Evolutionary conservation across 768 basidiomycete species (phyloP), one percentile per base, ranked within the genome.

Genomic region (Brasilioporus rufonigricans): DNA sequence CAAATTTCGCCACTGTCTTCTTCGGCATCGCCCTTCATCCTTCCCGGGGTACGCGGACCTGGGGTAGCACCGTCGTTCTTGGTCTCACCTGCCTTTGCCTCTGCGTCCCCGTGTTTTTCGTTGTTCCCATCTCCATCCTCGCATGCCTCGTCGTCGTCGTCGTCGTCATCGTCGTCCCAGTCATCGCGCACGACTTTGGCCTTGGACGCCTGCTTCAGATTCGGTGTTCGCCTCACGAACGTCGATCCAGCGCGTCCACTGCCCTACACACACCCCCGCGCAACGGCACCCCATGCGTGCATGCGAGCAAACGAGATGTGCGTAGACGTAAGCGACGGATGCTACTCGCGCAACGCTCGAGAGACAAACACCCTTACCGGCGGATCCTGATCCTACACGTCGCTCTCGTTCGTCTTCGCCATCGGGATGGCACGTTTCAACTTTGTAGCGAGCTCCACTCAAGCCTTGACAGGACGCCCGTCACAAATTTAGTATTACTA

Each of bases 101-200:
- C n/a, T n/a, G n/a, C n/a, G n/a, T n/a, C n/a, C n/a, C n/a, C n/a
- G n/a, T n/a, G n/a, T n/a, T n/a, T n/a, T n/a, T n/a, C n/a, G n/a
- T n/a, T n/a, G n/a, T n/a, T n/a, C n/a, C n/a, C n/a, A n/a, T n/a
- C n/a, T n/a, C n/a, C n/a, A n/a, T n/a, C n/a, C 83, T 98, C 98
- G 97, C 97, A 98, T 68, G 96, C 93, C 73, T 98, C 98, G 8
- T 97, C 91, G 76, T 99, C 96, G n/a, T 62, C 39, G 73, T 55
- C 23, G 64, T n/a, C 75, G 1, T 79, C 81, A 0, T 79, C 78
- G 10, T 76, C 71, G 50, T 87, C 85, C 85, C 85, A 86, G 61
- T 83, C 81, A 57, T 85, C 82, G 16, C 68, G 70, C 21, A 77
- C 71, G 27, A n/a, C n/a, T n/a, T 27, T 49, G 24, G 18, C 27